These are phyloP conservation scores for Chlorella sp. DNA, from an alignment of 139 green algal species.

Conservation along the genomic window DNA sequence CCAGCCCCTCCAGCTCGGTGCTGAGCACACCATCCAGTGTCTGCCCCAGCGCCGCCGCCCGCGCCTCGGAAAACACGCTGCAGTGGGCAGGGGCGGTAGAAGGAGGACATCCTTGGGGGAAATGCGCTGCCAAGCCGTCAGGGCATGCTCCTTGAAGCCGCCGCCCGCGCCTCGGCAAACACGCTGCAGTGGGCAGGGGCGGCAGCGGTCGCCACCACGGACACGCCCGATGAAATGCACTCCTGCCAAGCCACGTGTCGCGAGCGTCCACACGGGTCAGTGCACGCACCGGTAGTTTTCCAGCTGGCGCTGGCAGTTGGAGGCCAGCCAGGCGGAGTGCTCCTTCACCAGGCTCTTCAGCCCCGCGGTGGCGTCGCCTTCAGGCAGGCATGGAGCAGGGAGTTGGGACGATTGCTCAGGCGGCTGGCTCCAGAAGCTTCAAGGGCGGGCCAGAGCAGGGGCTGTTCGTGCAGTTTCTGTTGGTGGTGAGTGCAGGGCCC, in stretches of 20 bases:
- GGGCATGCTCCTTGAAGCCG: too few species aligned
- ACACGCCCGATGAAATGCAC: too few species aligned
- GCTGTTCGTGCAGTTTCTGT: too few species aligned
- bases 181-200: not conserved
- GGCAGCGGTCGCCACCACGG: too few species aligned
- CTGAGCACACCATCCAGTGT: constrained; percentile 34
- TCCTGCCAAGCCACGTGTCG: too few species aligned
- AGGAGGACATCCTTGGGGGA: too few species aligned
- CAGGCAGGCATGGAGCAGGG: not conserved
- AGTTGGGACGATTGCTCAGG: too few species aligned
- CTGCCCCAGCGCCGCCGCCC: constrained; percentile 39
- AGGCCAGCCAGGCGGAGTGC: constrained; percentile 77
- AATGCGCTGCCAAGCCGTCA: too few species aligned
- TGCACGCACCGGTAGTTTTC: constrained; percentile 61
- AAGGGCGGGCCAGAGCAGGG: too few species aligned
- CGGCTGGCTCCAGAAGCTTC: too few species aligned
- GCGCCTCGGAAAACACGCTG: constrained; percentile 39
- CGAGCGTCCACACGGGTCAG: not conserved
- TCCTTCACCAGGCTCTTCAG: constrained; percentile 59
- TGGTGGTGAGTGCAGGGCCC: too few species aligned
- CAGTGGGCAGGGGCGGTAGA: not conserved
- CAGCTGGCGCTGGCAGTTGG: constrained; percentile 79
- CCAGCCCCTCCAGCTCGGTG: constrained; percentile 26
- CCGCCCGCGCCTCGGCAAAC: constrained; percentile 43
- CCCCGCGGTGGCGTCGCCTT: constrained; percentile 31